phyloP scores from a whole-genome alignment of 1,284 basidiomycete genomes.

The Boletellus deceptivus region DNA sequence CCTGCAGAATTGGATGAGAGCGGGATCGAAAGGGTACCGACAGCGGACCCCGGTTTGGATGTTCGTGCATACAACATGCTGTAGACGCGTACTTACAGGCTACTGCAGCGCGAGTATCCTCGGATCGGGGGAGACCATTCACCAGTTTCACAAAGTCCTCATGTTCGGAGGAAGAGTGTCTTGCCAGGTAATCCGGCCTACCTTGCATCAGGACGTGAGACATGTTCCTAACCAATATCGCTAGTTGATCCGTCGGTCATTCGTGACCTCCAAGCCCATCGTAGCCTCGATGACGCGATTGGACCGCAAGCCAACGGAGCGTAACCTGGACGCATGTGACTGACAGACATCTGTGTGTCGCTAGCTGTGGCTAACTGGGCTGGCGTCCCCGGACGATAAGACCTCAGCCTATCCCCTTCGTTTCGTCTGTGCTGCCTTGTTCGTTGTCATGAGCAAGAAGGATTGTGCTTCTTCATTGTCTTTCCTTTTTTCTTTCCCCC shows the following conservation, averaged over 20 bases:
- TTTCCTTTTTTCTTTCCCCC: constrained; percentile 6
- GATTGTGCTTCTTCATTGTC: constrained; percentile 11
- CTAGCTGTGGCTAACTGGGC: constrained; percentile 27
- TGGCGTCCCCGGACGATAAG: constrained; percentile 21
- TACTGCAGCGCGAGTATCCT: constrained; percentile 56
- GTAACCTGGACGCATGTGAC: constrained; percentile 15
- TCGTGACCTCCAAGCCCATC: constrained; percentile 83
- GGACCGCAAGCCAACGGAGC: constrained; percentile 33
- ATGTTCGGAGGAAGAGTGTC: constrained; percentile 82
- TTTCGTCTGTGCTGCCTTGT: constrained; percentile 19
- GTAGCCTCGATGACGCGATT: constrained; percentile 68
- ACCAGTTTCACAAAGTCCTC: constrained; percentile 55
- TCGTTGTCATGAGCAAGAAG: constrained; percentile 19
- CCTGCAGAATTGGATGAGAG: constrained; percentile 75
- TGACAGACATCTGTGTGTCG: constrained; percentile 21
- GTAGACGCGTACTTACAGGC: constrained; percentile 18
- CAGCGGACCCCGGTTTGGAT: constrained; percentile 86
- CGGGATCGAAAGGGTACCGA: constrained; percentile 83
- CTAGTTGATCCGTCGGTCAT: constrained; percentile 85
- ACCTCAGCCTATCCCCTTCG: constrained; percentile 25
- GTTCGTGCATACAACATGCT: constrained; percentile 47
- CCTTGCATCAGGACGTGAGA: background rate
- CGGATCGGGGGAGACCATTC: constrained; percentile 56
- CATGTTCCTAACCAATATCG: constrained; percentile 12
- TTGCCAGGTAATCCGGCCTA: constrained; percentile 62